These are phyloP conservation scores for Climacium dendroides DNA, from an alignment of 225 moss, liverwort and hornwort genomes.

Conservation along the genomic window DNA sequence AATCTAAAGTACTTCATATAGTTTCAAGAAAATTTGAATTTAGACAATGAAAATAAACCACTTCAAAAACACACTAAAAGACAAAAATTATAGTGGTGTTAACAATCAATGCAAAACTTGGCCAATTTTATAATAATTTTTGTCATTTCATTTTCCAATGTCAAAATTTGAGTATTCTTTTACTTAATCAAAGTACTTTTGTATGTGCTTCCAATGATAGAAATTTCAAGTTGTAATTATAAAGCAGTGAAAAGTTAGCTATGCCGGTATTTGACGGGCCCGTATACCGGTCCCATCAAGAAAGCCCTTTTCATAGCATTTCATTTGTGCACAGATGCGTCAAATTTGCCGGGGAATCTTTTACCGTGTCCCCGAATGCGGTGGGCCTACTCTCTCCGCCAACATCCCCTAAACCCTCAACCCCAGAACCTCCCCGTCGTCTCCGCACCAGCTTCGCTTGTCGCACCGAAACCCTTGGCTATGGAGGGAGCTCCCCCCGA, in stretches of 20 bases:
- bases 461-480: background rate
- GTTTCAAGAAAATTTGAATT: background rate
- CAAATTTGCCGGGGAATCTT: background rate
- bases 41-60: background rate
- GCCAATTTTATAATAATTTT: rapidly evolving
- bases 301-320: background rate
- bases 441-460: background rate
- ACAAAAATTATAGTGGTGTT: background rate
- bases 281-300: background rate
- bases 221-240: background rate
- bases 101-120: background rate
- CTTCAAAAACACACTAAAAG: background rate
- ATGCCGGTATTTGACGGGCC: background rate
- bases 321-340: background rate
- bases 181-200: background rate
- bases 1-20: background rate
- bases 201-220: background rate
- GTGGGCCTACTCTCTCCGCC: background rate
- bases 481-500: slow-evolving; percentile 20
- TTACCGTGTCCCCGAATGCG: background rate
- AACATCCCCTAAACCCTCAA: background rate
- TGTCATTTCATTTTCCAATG: background rate
- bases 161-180: background rate
- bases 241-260: background rate
- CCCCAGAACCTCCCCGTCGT: background rate